phyloP scores from a whole-genome alignment of 2,329 filamentous ascomycete species.

The Neopestalotiopsis clavispora region DNA sequence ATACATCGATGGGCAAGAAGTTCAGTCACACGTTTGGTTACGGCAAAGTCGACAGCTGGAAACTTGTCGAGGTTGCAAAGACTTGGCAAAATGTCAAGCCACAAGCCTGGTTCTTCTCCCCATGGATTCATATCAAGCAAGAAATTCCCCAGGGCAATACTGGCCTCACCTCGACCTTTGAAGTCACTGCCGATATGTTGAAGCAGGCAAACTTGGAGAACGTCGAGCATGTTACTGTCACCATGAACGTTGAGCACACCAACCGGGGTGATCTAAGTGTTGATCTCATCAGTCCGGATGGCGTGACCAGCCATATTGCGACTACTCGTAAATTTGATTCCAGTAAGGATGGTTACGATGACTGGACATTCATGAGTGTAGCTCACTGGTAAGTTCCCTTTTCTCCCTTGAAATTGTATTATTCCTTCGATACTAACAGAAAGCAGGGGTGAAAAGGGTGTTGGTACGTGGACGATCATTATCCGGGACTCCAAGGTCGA shows the following conservation, averaged over 20 bases:
- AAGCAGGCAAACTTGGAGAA: slow-evolving; percentile 82
- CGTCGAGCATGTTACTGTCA: slow-evolving; percentile 93
- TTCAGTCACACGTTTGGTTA: slow-evolving; percentile 97
- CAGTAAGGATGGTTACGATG: slow-evolving; percentile 73
- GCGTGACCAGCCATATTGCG: slow-evolving; percentile 83
- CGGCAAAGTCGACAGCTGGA: slow-evolving; percentile 90
- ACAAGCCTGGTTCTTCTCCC: slow-evolving; percentile 92
- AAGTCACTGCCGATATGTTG: slow-evolving; percentile 82
- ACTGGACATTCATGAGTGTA: slow-evolving; percentile 99
- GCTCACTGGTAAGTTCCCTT: slow-evolving; percentile 77
- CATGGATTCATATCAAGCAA: slow-evolving; percentile 90
- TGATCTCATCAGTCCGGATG: slow-evolving; percentile 83
- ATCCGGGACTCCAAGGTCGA: slow-evolving; percentile 86
- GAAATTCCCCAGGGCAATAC: slow-evolving; percentile 82
- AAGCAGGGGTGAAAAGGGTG: slow-evolving; percentile 79
- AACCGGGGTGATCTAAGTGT: slow-evolving; percentile 91
- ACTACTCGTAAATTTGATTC: slow-evolving; percentile 74
- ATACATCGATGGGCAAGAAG: slow-evolving; percentile 78
- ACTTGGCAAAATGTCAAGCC: slow-evolving; percentile 89
- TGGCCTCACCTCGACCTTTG: slow-evolving; percentile 79
- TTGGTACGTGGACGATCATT: slow-evolving; percentile 89
- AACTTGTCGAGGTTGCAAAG: slow-evolving; percentile 84
- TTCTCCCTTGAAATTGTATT: background rate
- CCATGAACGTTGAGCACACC: slow-evolving; percentile 92
- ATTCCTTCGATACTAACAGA: background rate